phyloP scores from a whole-genome alignment of 257 asterid genomes.

The Rauvolfia tetraphylla region DNA sequence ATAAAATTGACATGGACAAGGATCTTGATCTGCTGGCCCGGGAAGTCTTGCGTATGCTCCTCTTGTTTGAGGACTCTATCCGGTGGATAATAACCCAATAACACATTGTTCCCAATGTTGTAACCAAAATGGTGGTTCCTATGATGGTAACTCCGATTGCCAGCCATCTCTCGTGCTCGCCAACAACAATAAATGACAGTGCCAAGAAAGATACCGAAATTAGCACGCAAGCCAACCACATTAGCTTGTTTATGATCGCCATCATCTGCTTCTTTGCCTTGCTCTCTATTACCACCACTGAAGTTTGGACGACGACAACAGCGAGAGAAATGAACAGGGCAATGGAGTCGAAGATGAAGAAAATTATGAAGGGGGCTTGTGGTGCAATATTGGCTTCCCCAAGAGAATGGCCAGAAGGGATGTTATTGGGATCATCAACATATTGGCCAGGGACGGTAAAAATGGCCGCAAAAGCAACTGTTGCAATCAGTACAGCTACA shows the following conservation, averaged over 20 bases:
- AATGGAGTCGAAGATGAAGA: conserved; percentile 43
- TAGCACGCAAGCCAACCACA: conserved; percentile 54
- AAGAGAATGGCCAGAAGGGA: conserved; percentile 36
- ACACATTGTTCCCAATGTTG: conserved; percentile 48
- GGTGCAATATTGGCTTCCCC: conserved; percentile 54
- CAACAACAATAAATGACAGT: conserved; percentile 41
- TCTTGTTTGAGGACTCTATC: conserved; percentile 32
- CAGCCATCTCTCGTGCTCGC: conserved; percentile 36
- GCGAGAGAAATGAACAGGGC: conserved; percentile 51
- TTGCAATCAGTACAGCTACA: conserved; percentile 51
- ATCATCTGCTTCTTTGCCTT: conserved; percentile 56
- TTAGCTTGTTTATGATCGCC: conserved; percentile 51
- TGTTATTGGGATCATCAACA: conserved; percentile 26
- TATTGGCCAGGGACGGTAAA: conserved; percentile 50
- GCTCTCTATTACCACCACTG: conserved; percentile 45
- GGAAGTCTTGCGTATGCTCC: conserved; percentile 36
- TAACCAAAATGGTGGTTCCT: conserved; percentile 44
- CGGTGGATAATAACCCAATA: conserved; percentile 51
- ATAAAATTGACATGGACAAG: conserved; percentile 40
- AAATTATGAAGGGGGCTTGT: conserved; percentile 30
- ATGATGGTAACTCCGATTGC: conserved; percentile 47
- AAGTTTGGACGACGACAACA: conserved; percentile 51
- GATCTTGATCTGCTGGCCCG: conserved; percentile 34
- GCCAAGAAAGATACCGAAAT: conserved; percentile 47
- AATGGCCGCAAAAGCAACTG: conserved; percentile 51